Conservation (phyloP, 768 basidiomycete species). For the Pleurotus eryngii region DNA sequence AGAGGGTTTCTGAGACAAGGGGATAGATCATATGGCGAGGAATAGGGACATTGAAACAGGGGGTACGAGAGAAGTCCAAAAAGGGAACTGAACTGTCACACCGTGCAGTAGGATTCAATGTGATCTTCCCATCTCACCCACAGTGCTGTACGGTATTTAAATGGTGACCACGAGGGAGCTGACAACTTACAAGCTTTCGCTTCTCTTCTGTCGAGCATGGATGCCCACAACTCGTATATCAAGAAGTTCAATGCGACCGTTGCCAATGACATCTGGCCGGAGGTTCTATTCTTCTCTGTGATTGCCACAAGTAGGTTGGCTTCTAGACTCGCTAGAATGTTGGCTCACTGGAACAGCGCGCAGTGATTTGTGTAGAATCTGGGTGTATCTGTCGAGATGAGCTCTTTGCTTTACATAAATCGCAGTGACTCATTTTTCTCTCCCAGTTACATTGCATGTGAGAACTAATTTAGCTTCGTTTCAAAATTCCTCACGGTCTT, state of each 20-base stretch:
- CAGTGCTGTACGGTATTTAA: too few relatives aligned
- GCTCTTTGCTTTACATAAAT: constrained; percentile 8
- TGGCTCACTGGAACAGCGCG: constrained; percentile 5
- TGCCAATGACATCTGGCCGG: constrained; percentile 65
- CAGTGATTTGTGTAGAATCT: constrained; percentile 58
- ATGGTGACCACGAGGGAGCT: too few relatives aligned
- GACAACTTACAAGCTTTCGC: too few relatives aligned
- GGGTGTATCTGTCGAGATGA: constrained; percentile 49
- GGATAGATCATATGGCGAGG: too few relatives aligned
- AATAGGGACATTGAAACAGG: too few relatives aligned
- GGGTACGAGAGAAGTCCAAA: too few relatives aligned
- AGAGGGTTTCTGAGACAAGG: too few relatives aligned
- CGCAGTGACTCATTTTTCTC: constrained; percentile 1
- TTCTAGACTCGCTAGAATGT: not conserved
- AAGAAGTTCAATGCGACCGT: constrained; percentile 57
- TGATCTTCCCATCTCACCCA: too few relatives aligned
- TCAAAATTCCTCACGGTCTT: not conserved
- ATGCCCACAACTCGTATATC: constrained; percentile 41
- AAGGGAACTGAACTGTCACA: too few relatives aligned
- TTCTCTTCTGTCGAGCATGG: constrained; percentile 23
- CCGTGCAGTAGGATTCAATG: too few relatives aligned
- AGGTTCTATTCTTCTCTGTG: constrained; percentile 56
- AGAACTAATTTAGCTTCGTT: constrained; percentile 5
- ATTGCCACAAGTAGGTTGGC: constrained; percentile 47
- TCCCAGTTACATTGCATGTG: constrained; percentile 41